Percentiles rank a stretch among this genome's conserved stretches.
Evolutionary conservation across 1,139 yeast genomes (phyloP).

Genomic region (Yamadazyma mexicana): DNA sequence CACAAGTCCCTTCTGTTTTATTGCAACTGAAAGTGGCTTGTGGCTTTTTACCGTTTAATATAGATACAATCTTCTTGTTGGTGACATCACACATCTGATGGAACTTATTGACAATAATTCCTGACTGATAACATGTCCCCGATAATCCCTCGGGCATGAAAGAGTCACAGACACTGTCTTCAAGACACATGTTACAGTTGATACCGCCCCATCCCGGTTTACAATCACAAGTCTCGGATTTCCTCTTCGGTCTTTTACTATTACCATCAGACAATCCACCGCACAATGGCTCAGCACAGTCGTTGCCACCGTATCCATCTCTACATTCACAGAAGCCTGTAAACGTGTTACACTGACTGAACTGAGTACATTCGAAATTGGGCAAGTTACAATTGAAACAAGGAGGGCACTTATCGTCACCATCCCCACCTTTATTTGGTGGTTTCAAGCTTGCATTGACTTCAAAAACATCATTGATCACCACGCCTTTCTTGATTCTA

Average conservation of each 20-base stretch:
- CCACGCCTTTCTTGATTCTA: conserved; percentile 25
- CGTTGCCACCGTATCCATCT: conserved; percentile 91
- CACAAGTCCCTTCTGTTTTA: conserved; percentile 62
- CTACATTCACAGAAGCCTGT: conserved; percentile 93
- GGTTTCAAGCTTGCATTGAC: conserved; percentile 18
- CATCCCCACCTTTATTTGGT: conserved; percentile 11
- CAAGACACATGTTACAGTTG: conserved; percentile 82
- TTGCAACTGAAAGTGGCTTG: conserved; percentile 93
- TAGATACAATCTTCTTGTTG: conserved; percentile 77
- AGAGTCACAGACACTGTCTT: conserved; percentile 74
- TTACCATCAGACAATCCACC: conserved; percentile 74
- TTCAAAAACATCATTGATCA: conserved; percentile 28
- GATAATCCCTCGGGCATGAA: conserved; percentile 85
- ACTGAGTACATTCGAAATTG: conserved; percentile 86
- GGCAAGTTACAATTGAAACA: conserved; percentile 95
- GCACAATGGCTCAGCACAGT: conserved; percentile 87
- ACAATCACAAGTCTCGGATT: conserved; percentile 64
- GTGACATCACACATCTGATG: conserved; percentile 96
- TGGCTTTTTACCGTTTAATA: conserved; percentile 77
- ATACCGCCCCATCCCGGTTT: conserved; percentile 89
- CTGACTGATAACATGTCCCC: conserved; percentile 91
- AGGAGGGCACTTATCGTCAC: conserved; percentile 65
- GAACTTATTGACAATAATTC: conserved; percentile 75
- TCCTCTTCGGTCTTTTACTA: conserved; percentile 59
- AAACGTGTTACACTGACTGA: conserved; percentile 78